phyloP scores from a whole-genome alignment of 2,329 filamentous ascomycete species.

The Rutstroemia sp. region DNA sequence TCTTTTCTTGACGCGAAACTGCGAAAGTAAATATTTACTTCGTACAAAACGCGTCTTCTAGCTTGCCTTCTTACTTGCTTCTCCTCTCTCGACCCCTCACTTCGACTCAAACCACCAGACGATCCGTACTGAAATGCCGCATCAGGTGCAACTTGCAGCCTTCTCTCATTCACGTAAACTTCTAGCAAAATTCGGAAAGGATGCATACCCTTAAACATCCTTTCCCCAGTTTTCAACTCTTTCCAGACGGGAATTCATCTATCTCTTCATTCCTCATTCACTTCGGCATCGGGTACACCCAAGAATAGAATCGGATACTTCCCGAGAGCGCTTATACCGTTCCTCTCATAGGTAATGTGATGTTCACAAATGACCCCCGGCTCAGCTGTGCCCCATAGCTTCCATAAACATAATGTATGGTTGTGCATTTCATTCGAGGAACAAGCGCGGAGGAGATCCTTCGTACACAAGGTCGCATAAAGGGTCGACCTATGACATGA shows the following conservation, averaged over 20 bases:
- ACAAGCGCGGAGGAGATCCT: conserved; percentile 4
- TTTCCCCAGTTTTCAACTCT: background rate
- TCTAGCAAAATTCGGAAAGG: background rate
- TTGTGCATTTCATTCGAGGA: background rate
- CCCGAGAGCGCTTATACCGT: conserved; percentile 1
- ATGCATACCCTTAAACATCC: background rate
- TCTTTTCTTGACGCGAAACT: background rate
- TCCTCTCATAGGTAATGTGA: background rate
- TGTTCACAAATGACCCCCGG: background rate
- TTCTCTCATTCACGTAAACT: too few relatives aligned
- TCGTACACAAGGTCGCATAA: background rate
- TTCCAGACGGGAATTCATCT: background rate
- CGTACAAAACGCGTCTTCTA: conserved; percentile 2
- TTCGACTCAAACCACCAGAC: background rate
- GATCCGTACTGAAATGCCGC: background rate
- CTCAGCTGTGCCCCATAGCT: background rate
- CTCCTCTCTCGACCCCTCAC: background rate
- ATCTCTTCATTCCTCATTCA: background rate
- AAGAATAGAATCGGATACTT: background rate
- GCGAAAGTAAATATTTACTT: conserved; percentile 8
- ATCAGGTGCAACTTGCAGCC: background rate
- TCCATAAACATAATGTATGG: background rate
- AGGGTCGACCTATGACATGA: background rate
- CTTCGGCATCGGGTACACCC: background rate
- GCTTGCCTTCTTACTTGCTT: background rate